Percentiles rank a stretch among this genome's conserved stretches.
phyloP scores from a whole-genome alignment of 2,329 filamentous ascomycete genomes.

The Fusarium luffae region DNA sequence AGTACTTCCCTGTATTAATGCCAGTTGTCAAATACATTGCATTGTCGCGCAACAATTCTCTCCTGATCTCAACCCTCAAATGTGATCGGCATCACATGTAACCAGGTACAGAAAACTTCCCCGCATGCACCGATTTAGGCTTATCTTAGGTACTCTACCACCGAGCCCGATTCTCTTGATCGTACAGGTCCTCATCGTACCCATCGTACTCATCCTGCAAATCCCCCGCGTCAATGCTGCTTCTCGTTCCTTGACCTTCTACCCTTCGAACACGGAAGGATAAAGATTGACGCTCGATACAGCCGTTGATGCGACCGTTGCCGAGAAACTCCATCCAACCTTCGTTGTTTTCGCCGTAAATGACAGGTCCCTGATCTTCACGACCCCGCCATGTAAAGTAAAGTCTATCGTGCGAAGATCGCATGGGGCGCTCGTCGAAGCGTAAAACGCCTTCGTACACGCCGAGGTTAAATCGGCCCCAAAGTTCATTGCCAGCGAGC shows the following conservation, averaged over 20 bases:
- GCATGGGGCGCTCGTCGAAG: constrained; percentile 51
- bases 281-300: constrained; percentile 44
- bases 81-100: constrained; percentile 19
- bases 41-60: background rate
- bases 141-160: constrained; percentile 17
- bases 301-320: constrained; percentile 50
- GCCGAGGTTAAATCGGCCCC: constrained; percentile 59
- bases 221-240: constrained; percentile 40
- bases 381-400: constrained; percentile 53
- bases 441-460: constrained; percentile 56
- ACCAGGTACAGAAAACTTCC: constrained; percentile 3
- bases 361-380: constrained; percentile 46
- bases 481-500: constrained; percentile 54
- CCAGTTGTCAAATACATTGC: background rate
- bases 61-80: background rate
- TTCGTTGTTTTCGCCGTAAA: constrained; percentile 41
- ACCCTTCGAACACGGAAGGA: constrained; percentile 44
- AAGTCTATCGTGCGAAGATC: constrained; percentile 45
- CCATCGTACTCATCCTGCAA: constrained; percentile 47
- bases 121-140: background rate
- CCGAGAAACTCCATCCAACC: constrained; percentile 54
- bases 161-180: constrained; percentile 39
- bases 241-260: constrained; percentile 46
- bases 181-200: constrained; percentile 47
- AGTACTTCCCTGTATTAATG: background rate